phyloP scores from a whole-genome alignment of 2,329 filamentous ascomycete species.

The Aciculosporium take region DNA sequence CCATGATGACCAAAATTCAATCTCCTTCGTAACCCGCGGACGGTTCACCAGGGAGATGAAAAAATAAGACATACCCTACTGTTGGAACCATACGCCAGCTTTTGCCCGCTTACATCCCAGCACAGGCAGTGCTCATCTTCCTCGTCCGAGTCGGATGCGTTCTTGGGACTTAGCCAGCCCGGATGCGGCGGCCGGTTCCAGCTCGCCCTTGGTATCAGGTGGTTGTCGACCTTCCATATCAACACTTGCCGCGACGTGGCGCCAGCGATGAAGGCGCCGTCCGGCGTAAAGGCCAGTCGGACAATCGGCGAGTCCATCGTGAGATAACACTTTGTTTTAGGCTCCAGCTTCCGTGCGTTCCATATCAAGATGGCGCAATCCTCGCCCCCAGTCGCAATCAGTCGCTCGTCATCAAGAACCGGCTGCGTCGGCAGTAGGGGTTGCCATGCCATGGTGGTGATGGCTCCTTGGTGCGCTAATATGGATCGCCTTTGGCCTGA shows the following conservation, averaged over 20 bases:
- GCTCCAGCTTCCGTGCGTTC: slow-evolving; percentile 41
- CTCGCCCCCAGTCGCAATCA: slow-evolving; percentile 47
- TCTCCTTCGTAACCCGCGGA: too few species aligned
- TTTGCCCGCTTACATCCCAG: slow-evolving; percentile 48
- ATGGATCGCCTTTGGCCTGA: slow-evolving; percentile 40
- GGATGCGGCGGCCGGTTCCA: slow-evolving; percentile 42
- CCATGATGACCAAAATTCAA: too few species aligned
- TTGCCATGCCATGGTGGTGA: slow-evolving; percentile 48
- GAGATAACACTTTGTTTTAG: slow-evolving; percentile 43
- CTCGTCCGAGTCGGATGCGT: slow-evolving; percentile 37
- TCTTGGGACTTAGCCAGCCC: slow-evolving; percentile 45
- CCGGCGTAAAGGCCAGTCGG: slow-evolving; percentile 46
- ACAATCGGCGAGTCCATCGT: slow-evolving; percentile 46
- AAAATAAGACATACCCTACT: slow-evolving; percentile 36
- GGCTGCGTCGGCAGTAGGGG: slow-evolving; percentile 28
- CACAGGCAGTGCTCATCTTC: slow-evolving; percentile 47
- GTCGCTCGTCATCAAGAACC: slow-evolving; percentile 32
- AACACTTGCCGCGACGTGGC: slow-evolving; percentile 44
- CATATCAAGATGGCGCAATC: slow-evolving; percentile 49
- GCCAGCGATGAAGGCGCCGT: slow-evolving; percentile 48
- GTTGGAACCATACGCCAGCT: slow-evolving; percentile 49
- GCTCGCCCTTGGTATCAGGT: slow-evolving; percentile 41
- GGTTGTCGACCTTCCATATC: slow-evolving; percentile 51
- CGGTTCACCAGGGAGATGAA: background rate
- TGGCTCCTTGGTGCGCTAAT: slow-evolving; percentile 41